Percentiles rank a stretch among this genome's conserved stretches.
These are phyloP conservation scores for Gossypium rotundifolium DNA, from an alignment of 345 rosid genomes.

Conservation along the genomic window DNA sequence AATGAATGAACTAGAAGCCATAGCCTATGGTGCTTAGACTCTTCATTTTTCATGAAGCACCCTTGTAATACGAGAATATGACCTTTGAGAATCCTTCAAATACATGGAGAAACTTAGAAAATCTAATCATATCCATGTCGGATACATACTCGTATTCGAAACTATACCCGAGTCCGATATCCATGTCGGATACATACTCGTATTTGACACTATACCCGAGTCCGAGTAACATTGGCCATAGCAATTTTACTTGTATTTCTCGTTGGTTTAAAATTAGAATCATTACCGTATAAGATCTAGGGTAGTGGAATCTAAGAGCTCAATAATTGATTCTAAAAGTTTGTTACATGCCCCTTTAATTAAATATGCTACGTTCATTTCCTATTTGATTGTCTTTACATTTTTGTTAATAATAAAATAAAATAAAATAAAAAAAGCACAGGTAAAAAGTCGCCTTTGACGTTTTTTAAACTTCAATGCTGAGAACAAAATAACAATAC, in stretches of 20 bases:
- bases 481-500: neutral
- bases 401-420: neutral
- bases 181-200: neutral
- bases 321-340: neutral
- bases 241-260: too few relatives aligned
- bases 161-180: too few relatives aligned
- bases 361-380: neutral
- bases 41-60: too few relatives aligned
- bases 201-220: too few relatives aligned
- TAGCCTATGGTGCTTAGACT: too few relatives aligned
- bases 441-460: neutral
- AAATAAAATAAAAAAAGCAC: neutral
- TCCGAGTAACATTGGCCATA: too few relatives aligned
- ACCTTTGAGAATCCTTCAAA: too few relatives aligned
- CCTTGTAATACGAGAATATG: too few relatives aligned
- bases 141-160: neutral
- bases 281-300: neutral
- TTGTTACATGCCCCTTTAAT: neutral
- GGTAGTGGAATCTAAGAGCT: neutral
- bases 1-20: too few relatives aligned
- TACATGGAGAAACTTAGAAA: too few relatives aligned
- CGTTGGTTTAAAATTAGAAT: neutral
- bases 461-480: neutral
- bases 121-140: too few relatives aligned
- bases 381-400: neutral